Base-by-base conservation (phyloP, 1,139 yeast genomes). In the Hyphopichia wangnamkhiaoensis region DNA sequence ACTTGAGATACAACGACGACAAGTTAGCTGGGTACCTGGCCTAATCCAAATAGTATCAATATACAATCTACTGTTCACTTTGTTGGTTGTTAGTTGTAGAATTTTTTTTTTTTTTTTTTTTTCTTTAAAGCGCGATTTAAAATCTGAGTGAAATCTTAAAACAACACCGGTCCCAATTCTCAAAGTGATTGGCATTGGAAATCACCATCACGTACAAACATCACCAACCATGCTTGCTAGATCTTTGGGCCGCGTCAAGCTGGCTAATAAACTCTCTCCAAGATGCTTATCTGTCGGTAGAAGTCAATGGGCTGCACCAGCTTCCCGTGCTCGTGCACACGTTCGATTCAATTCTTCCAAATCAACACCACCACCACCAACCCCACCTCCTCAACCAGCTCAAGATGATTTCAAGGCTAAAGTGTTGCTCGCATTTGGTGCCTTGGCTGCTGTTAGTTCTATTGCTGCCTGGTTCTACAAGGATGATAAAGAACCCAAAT, bases 1-100 rank as follows among this genome's bases (percentile, higher is more conserved):
- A 80, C 56, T 54, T 83, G 39, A 68, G 95, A 37, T 84, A 76
- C 59, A 71, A 72, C 50, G 89, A 80, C 48, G 71, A 57, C 15
- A 41, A 40, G 13, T 55, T 74, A 37, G 45, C 42, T 25, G 38
- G 46, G 5, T 60, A 52, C 37, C 14, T 37, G n/a, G n/a, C n/a
- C n/a, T n/a, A n/a, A n/a, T n/a, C n/a, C n/a, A n/a, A n/a, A n/a
- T n/a, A n/a, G n/a, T n/a, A n/a, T n/a, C n/a, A n/a, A n/a, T n/a
- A n/a, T n/a, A n/a, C n/a, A n/a, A n/a, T n/a, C n/a, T n/a, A n/a
- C n/a, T n/a, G n/a, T n/a, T n/a, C n/a, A n/a, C n/a, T n/a, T n/a
- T n/a, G n/a, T n/a, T n/a, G n/a, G n/a, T n/a, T n/a, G n/a, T n/a
- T n/a, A n/a, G n/a, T n/a, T n/a, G n/a, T n/a, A n/a, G n/a, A n/a